phyloP scores from a whole-genome alignment of 108 stramenopile genomes.

The Skeletonema potamos region DNA sequence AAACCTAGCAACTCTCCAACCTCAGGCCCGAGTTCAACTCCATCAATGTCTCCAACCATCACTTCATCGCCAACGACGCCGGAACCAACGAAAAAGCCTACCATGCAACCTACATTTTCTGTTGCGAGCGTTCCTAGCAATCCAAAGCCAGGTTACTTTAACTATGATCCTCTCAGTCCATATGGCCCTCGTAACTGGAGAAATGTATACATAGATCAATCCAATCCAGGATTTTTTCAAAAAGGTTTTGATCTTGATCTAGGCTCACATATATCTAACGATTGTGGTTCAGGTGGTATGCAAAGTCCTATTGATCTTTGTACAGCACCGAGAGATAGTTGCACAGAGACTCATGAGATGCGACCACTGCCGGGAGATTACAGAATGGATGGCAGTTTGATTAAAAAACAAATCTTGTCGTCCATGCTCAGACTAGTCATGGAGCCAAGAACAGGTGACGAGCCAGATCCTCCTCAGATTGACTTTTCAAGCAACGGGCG shows the following conservation, averaged over 20 bases:
- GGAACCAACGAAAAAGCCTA: slow-evolving; percentile 13
- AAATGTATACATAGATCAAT: slow-evolving; percentile 8
- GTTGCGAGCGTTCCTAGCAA: slow-evolving; percentile 7
- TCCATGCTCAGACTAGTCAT: slow-evolving; percentile 37
- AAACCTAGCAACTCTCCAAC: slow-evolving; percentile 4
- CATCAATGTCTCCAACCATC: slow-evolving; percentile 6
- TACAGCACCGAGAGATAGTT: slow-evolving; percentile 8
- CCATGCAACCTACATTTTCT: slow-evolving; percentile 20
- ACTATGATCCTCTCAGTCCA: slow-evolving; percentile 24
- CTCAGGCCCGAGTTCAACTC: background rate
- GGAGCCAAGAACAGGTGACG: slow-evolving; percentile 38
- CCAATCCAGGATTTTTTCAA: slow-evolving; percentile 23
- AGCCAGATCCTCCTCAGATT: slow-evolving; percentile 47
- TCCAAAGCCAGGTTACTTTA: slow-evolving; percentile 32
- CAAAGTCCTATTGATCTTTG: slow-evolving; percentile 85
- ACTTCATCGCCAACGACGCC: background rate
- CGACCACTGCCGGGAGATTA: slow-evolving; percentile 40
- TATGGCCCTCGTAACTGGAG: slow-evolving; percentile 38
- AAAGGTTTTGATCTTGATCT: slow-evolving; percentile 27
- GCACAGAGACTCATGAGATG: slow-evolving; percentile 42
- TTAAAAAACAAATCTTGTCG: slow-evolving; percentile 39
- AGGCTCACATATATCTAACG: background rate
- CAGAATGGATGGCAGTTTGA: slow-evolving; percentile 26
- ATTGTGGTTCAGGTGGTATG: slow-evolving; percentile 45
- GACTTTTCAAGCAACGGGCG: slow-evolving; percentile 78